A percentile compares a stretch with the other conserved stretches of the same genome.
These are phyloP conservation scores for Xerocomellus amylosporus DNA, from an alignment of 768 basidiomycete species.

Conservation along the genomic window DNA sequence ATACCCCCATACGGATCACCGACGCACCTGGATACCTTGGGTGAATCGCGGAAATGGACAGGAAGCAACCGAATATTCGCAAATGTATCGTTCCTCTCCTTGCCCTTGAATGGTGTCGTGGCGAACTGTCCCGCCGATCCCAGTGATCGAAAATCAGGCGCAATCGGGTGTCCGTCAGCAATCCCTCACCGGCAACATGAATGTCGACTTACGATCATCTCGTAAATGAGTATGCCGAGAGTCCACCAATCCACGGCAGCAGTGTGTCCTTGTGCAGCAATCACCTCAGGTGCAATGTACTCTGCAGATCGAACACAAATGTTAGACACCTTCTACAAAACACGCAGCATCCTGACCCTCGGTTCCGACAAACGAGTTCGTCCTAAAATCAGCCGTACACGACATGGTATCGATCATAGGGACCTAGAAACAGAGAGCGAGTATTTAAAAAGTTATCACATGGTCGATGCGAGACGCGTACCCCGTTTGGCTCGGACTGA, in stretches of 20 bases:
- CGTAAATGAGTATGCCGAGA: conserved; percentile 95
- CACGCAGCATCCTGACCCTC: conserved; percentile 63
- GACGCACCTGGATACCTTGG: conserved; percentile 72
- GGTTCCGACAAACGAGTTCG: conserved; percentile 98
- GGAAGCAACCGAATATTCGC: conserved; percentile 87
- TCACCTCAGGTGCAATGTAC: conserved; percentile 99
- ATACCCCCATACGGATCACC: neutral
- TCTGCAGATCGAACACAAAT: conserved; percentile 48
- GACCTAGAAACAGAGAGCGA: conserved; percentile 45
- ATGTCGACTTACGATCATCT: conserved; percentile 85
- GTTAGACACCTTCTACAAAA: conserved; percentile 14
- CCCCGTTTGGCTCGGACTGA: conserved; percentile 83
- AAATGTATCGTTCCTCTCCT: conserved; percentile 93
- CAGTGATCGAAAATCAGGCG: conserved; percentile 21
- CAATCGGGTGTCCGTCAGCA: conserved; percentile 35
- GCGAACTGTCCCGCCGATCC: conserved; percentile 65
- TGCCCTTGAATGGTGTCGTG: conserved; percentile 98
- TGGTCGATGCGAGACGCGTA: conserved; percentile 37
- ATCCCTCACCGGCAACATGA: conserved; percentile 20
- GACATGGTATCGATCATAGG: conserved; percentile 96
- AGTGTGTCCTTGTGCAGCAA: conserved; percentile 93
- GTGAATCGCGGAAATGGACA: conserved; percentile 82
- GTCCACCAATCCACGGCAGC: conserved; percentile 99
- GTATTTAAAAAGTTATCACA: conserved; percentile 6
- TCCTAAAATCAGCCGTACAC: conserved; percentile 96